Evolutionary conservation across 768 basidiomycete species (phyloP), one percentile per base, ranked within the genome.

Genomic region (Cyclocybe aegerita): DNA sequence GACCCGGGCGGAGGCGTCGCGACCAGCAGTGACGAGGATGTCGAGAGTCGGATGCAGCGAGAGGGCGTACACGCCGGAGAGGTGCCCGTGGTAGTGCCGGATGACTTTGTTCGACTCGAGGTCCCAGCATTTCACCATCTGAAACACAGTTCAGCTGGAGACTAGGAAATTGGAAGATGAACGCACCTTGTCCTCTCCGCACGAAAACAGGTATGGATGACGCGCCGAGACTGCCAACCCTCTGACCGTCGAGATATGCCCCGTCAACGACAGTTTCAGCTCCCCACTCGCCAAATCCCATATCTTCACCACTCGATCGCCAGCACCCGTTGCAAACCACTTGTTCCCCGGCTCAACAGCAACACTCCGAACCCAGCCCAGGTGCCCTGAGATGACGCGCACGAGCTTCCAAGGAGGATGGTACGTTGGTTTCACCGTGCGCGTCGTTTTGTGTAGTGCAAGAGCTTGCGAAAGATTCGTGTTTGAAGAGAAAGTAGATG

Each of bases 51-150:
- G 97, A 62, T 98, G 97, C 2, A 99, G 75, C 15, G 88, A 83
- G 48, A 98, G 78, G 0, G 93, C 78, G 61, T 98, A 98, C n/a
- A 99, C 95, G 39, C 97, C 97, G 0, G 95, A 98, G 15, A 97
- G 80, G 67, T 99, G 97, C 1, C 97, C 97, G 65, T 99, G 97
- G 64, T 99, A 98, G 69, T 98, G 94, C 14, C 97, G 83, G 48
- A 99, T 99, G 52, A 98, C 96, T 70, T 98, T 99, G 77, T 99
- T 99, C 23, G 90, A 88, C 68, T 99, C 97, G 43, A 99, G 72
- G 62, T 99, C 97, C 97, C 97, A 98, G 60, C 97, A 98, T 74
- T 98, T 98, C 33, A 99, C 97, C 97, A 98, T 98, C 93, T 97
- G 64, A 12, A 35, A 31, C 31, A 39, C 36, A 49, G 17, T 23